Conservation (phyloP, 306 rosid genomes). For the Gastrolobium bilobum region DNA sequence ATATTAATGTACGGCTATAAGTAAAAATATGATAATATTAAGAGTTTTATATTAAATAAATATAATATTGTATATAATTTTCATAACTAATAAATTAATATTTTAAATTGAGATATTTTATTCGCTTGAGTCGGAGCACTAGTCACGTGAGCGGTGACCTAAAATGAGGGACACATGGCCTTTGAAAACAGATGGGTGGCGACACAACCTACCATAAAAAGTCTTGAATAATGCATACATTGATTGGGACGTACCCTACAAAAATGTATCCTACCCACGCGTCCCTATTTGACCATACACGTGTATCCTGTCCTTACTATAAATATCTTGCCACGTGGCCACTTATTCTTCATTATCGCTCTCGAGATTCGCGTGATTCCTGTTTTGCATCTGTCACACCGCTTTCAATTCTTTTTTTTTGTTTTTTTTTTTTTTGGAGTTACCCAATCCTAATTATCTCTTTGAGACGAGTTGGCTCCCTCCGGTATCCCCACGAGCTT, state of each 20-base stretch:
- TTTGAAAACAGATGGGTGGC: background rate
- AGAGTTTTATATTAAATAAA: too few species aligned
- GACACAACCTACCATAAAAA: conserved; percentile 52
- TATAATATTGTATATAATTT: too few species aligned
- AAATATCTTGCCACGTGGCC: background rate
- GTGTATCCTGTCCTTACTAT: conserved; percentile 40
- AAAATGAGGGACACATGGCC: conserved; percentile 58
- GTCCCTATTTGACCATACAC: conserved; percentile 56
- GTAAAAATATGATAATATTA: too few species aligned
- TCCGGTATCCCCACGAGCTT: too few species aligned
- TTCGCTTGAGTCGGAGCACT: too few species aligned
- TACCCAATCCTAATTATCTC: too few species aligned
- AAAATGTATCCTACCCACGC: conserved; percentile 16
- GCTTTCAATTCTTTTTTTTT: conserved; percentile 7
- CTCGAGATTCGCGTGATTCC: conserved; percentile 56
- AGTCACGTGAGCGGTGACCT: too few species aligned
- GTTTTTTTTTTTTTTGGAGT: too few species aligned
- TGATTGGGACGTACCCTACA: background rate
- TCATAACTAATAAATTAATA: too few species aligned
- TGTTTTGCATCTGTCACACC: background rate
- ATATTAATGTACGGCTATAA: too few species aligned
- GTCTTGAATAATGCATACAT: background rate
- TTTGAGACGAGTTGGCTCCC: too few species aligned
- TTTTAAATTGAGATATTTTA: too few species aligned
- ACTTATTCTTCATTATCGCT: background rate